phyloP scores from a whole-genome alignment of 1,284 basidiomycete species.

The Tilletia horrida region DNA sequence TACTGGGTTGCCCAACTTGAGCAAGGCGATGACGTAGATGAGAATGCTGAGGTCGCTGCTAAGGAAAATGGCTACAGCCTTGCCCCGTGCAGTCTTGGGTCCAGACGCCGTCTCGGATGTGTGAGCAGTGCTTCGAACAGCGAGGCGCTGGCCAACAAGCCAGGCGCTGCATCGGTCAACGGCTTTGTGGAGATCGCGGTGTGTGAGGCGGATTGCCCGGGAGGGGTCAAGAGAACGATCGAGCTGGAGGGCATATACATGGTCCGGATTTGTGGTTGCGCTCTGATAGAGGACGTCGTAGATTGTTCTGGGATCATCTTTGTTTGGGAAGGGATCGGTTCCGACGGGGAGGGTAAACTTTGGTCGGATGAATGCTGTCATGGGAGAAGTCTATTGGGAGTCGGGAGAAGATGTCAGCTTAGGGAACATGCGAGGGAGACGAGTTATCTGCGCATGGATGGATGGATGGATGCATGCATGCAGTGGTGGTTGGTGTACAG shows the following conservation, averaged over 20 bases:
- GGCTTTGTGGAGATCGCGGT: background rate
- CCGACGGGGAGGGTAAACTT: background rate
- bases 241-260: constrained; percentile 2
- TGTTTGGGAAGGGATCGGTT: background rate
- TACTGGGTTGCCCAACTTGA: constrained; percentile 11
- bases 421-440: too few relatives aligned
- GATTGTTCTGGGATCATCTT: background rate
- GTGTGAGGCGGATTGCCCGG: background rate
- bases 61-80: background rate
- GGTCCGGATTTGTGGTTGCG: background rate
- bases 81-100: background rate
- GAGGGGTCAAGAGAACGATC: background rate
- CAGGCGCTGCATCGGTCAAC: constrained; percentile 9
- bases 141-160: background rate
- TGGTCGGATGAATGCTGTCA: constrained; percentile 1
- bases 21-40: constrained; percentile 7
- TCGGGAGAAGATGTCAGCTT: too few relatives aligned
- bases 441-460: too few relatives aligned
- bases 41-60: constrained; percentile 4
- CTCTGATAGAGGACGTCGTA: constrained; percentile 13
- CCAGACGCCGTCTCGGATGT: background rate
- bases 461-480: too few relatives aligned
- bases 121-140: background rate
- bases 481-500: too few relatives aligned
- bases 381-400: too few relatives aligned